Percentiles rank a stretch among this genome's conserved stretches.
These are phyloP conservation scores for Lipomyces chichibuensis DNA, from an alignment of 805 yeast species.

Conservation along the genomic window DNA sequence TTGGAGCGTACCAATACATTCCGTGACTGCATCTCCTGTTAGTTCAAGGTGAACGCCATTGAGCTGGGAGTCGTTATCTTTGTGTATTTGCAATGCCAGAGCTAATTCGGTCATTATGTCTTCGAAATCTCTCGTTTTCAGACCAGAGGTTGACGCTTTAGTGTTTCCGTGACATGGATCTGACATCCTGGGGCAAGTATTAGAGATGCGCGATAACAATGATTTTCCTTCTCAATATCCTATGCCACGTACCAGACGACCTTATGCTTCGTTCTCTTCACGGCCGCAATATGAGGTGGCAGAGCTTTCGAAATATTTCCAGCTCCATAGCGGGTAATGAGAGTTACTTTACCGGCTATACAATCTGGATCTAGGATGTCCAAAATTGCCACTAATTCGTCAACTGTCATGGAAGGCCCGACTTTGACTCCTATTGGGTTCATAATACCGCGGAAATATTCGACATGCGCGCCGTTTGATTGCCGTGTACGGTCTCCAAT, in stretches of 20 bases:
- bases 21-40: constrained; percentile 52
- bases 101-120: constrained; percentile 48
- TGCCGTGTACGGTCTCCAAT: constrained; percentile 52
- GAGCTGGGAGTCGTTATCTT: constrained; percentile 42
- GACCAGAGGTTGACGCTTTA: constrained; percentile 45
- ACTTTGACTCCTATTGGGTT: constrained; percentile 52
- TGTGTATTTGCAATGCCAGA: constrained; percentile 46
- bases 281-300: constrained; percentile 49
- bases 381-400: constrained; percentile 46
- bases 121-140: constrained; percentile 50
- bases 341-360: constrained; percentile 48
- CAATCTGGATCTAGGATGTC: constrained; percentile 48
- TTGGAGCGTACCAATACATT: constrained; percentile 45
- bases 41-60: constrained; percentile 50
- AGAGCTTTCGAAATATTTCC: constrained; percentile 44
- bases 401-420: constrained; percentile 48
- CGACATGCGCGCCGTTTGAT: constrained; percentile 52
- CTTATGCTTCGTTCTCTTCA: constrained; percentile 45
- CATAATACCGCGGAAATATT: constrained; percentile 49
- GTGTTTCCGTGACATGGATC: constrained; percentile 54
- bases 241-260: constrained; percentile 46
- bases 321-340: constrained; percentile 50
- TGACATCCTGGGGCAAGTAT: constrained; percentile 39
- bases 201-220: neutral
- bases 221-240: neutral